Evolutionary conservation across 495 filamentous ascomycete genomes (phyloP).

Genomic region (Penicillium silybi): DNA sequence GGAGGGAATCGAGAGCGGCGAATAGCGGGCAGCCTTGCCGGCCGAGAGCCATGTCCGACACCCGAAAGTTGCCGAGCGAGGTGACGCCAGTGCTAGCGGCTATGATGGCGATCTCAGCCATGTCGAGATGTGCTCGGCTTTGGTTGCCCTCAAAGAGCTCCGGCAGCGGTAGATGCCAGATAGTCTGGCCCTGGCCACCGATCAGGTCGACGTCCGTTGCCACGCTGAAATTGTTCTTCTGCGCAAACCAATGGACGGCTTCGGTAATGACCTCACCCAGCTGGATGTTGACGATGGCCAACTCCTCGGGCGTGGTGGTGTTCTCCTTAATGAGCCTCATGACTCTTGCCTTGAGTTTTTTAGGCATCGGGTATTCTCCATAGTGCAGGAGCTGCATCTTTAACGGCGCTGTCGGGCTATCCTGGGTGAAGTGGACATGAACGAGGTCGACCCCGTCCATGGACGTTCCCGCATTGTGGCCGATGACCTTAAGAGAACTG

Average conservation of each 20-base stretch:
- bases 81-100: constrained; percentile 28
- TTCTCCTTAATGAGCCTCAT: constrained; percentile 41
- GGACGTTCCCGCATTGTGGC: constrained; percentile 16
- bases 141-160: constrained; percentile 23
- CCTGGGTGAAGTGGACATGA: constrained; percentile 38
- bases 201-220: constrained; percentile 20
- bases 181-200: constrained; percentile 23
- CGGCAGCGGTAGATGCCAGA: constrained; percentile 22
- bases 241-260: constrained; percentile 31
- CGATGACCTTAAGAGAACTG: constrained; percentile 22
- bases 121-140: constrained; percentile 22
- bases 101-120: constrained; percentile 29
- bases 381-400: constrained; percentile 25
- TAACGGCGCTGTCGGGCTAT: constrained; percentile 32
- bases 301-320: constrained; percentile 37
- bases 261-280: constrained; percentile 40
- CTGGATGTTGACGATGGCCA: constrained; percentile 41
- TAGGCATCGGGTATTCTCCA: constrained; percentile 3
- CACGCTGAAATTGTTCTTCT: constrained; percentile 12
- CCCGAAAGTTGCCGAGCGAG: constrained; percentile 28
- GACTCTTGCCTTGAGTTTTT: constrained; percentile 15
- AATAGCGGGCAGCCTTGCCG: constrained; percentile 31
- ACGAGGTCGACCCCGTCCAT: constrained; percentile 39
- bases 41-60: constrained; percentile 26
- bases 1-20: constrained; percentile 33